Percentiles rank a stretch among this genome's conserved stretches.
Evolutionary conservation across 1,139 yeast species (phyloP).

Genomic region (Yamadazyma dendronema): DNA sequence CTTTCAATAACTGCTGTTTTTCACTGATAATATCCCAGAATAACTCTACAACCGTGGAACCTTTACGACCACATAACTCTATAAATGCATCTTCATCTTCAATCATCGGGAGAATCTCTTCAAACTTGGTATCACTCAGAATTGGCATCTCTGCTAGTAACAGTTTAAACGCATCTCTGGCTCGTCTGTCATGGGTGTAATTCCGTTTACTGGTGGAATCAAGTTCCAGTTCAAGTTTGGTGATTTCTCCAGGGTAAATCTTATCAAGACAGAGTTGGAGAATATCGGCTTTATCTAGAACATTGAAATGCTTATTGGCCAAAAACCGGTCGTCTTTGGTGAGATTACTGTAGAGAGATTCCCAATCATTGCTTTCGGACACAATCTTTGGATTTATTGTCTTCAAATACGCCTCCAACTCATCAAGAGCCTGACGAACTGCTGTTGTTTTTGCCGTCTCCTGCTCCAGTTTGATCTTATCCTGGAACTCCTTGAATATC

Average conservation of each 20-base stretch:
- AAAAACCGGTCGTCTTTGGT: conserved; percentile 51
- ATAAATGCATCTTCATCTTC: conserved; percentile 60
- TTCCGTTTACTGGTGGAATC: conserved; percentile 37
- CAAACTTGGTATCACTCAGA: conserved; percentile 59
- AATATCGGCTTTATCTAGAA: conserved; percentile 58
- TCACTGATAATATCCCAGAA: conserved; percentile 77
- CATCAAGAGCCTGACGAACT: conserved; percentile 50
- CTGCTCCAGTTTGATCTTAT: conserved; percentile 34
- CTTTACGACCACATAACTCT: conserved; percentile 70
- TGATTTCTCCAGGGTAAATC: conserved; percentile 39
- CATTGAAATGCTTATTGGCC: conserved; percentile 56
- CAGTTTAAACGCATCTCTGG: conserved; percentile 57
- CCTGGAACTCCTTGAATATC: conserved; percentile 52
- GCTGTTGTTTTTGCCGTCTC: conserved; percentile 32
- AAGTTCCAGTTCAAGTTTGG: conserved; percentile 35
- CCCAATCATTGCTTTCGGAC: conserved; percentile 41
- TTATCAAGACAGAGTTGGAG: conserved; percentile 51
- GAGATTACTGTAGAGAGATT: conserved; percentile 37
- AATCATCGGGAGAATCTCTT: conserved; percentile 49
- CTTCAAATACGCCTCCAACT: conserved; percentile 48
- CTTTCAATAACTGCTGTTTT: conserved; percentile 52
- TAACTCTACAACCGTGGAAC: conserved; percentile 76
- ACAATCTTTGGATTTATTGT: conserved; percentile 34
- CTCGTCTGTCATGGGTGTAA: conserved; percentile 58
- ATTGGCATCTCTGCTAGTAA: conserved; percentile 46